Percentiles rank a stretch among this genome's conserved stretches.
These are phyloP conservation scores for Saccharomycopsis schoenii DNA, from an alignment of 805 yeast genomes.

Conservation along the genomic window DNA sequence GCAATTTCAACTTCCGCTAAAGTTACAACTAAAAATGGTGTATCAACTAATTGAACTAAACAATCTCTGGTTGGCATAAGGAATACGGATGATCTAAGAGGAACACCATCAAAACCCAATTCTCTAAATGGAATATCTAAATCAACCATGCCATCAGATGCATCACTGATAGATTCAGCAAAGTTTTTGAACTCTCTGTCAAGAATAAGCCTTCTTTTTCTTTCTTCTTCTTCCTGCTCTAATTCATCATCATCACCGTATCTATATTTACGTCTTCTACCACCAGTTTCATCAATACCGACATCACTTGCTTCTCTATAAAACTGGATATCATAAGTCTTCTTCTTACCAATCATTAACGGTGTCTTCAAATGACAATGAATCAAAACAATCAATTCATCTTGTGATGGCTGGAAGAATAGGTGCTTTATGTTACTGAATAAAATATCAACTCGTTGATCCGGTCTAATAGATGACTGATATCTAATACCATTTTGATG, in stretches of 20 bases:
- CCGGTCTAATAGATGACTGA: conserved; percentile 75
- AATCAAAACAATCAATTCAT: conserved; percentile 83
- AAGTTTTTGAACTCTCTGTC: conserved; percentile 87
- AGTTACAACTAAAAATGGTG: conserved; percentile 89
- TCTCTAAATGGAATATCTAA: conserved; percentile 94
- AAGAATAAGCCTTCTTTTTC: conserved; percentile 79
- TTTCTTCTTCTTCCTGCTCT: conserved; percentile 97
- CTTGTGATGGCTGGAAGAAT: conserved; percentile 93
- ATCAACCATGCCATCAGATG: conserved; percentile 73
- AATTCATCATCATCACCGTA: conserved; percentile 98
- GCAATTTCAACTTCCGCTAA: conserved; percentile 89
- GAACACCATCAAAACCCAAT: conserved; percentile 95
- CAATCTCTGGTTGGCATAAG: conserved; percentile 98
- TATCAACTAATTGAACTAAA: conserved; percentile 85
- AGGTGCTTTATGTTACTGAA: conserved; percentile 88
- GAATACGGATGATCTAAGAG: conserved; percentile 84
- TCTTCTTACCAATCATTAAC: conserved; percentile 89
- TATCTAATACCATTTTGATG: conserved; percentile 96
- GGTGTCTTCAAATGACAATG: conserved; percentile 92
- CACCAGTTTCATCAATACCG: conserved; percentile 95
- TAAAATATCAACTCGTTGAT: conserved; percentile 78
- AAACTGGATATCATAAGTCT: conserved; percentile 90
- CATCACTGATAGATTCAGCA: conserved; percentile 85
- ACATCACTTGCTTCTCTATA: conserved; percentile 95
- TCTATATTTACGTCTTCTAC: conserved; percentile 71